Percentiles rank a stretch among this genome's conserved stretches.
Evolutionary conservation across 495 filamentous ascomycete genomes (phyloP).

Genomic region (Friedmanniomyces simplex): DNA sequence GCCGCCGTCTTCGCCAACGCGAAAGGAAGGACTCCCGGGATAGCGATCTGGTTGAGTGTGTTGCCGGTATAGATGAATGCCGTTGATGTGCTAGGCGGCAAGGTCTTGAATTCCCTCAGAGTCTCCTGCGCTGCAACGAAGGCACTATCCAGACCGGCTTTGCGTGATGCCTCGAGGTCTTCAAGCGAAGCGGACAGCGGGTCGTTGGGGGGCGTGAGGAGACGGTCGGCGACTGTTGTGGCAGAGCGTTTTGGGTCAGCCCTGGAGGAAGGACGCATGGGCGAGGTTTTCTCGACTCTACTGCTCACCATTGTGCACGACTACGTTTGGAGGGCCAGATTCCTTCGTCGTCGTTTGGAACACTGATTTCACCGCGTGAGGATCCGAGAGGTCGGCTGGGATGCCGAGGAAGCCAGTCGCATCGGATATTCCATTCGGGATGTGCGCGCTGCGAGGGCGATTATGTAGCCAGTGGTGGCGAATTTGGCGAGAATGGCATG

Average conservation of each 20-base stretch:
- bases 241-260: not conserved
- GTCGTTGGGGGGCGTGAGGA: conserved; percentile 21
- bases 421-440: conserved; percentile 11
- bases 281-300: not conserved
- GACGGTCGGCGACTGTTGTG: not conserved
- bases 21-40: conserved; percentile 26
- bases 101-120: conserved; percentile 31
- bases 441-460: conserved; percentile 35
- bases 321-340: conserved; percentile 26
- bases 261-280: not conserved
- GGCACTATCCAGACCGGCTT: conserved; percentile 32
- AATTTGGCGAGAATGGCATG: conserved; percentile 32
- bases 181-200: conserved; percentile 12
- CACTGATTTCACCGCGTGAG: conserved; percentile 27
- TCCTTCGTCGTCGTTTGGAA: conserved; percentile 32
- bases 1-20: conserved; percentile 35
- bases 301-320: conserved; percentile 31
- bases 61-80: conserved; percentile 42
- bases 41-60: conserved; percentile 24
- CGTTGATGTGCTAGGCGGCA: conserved; percentile 33
- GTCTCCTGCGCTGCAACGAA: conserved; percentile 37
- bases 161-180: conserved; percentile 6
- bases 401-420: conserved; percentile 27
- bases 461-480: conserved; percentile 33
- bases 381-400: conserved; percentile 34